A percentile compares a stretch with the other conserved stretches of the same genome.
Evolutionary conservation across 805 yeast species (phyloP).

Genomic region (Kodamaea fukazawae): DNA sequence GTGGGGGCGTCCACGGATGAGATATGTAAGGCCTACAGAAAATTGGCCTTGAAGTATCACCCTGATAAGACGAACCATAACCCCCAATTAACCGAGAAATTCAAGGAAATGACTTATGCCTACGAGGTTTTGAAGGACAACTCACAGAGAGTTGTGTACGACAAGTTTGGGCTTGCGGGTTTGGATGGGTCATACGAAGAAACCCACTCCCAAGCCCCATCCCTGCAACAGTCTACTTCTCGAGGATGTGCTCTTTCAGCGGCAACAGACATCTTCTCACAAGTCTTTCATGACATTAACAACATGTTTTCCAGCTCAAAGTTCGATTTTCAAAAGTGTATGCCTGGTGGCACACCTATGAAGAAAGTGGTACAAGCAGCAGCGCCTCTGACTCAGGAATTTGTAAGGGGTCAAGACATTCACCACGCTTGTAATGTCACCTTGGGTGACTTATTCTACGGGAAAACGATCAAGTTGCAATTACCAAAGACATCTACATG

Average conservation of each 20-base stretch:
- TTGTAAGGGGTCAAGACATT: constrained; percentile 51
- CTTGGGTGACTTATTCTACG: constrained; percentile 55
- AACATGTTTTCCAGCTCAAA: constrained; percentile 20
- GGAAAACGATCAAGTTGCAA: constrained; percentile 54
- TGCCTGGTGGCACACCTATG: constrained; percentile 8
- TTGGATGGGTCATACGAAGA: constrained; percentile 26
- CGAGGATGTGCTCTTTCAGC: constrained; percentile 4
- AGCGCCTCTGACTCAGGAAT: constrained; percentile 9
- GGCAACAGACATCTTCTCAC: constrained; percentile 34
- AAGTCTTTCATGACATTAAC: constrained; percentile 35
- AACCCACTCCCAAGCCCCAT: constrained; percentile 7
- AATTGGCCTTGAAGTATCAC: constrained; percentile 50
- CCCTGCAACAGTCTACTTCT: constrained; percentile 1
- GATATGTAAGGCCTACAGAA: constrained; percentile 34
- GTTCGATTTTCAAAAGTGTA: constrained; percentile 12
- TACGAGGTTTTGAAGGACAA: constrained; percentile 59
- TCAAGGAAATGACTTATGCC: constrained; percentile 63
- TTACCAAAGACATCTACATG: constrained; percentile 52
- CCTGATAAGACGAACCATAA: constrained; percentile 62
- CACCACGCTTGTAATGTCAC: constrained; percentile 52
- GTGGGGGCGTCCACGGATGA: constrained; percentile 35
- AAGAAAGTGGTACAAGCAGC: constrained; percentile 23
- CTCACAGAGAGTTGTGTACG: constrained; percentile 47
- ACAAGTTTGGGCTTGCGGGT: constrained; percentile 49
- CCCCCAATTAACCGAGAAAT: constrained; percentile 49